Base-by-base conservation (phyloP, 192 early-diverging fungal species). In the Lunasporangiospora selenospora region DNA sequence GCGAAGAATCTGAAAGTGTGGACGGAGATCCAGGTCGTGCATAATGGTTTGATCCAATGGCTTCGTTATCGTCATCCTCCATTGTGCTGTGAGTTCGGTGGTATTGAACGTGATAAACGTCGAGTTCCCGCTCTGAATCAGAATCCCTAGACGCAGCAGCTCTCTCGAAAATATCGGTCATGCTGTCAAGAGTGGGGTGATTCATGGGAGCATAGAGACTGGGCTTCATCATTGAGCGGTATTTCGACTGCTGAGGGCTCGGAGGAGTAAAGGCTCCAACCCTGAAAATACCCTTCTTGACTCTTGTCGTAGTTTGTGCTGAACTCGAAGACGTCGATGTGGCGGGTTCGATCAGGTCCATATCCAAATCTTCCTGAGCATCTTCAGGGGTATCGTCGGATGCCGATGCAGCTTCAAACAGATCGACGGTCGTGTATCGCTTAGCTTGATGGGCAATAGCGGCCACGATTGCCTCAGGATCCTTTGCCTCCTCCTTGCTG, bases 401-500 rank as follows among this genome's bases (percentile, higher is more conserved):
- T 16, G 47, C n/a, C 32, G 38, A n/a, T 18, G 19, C 29, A 31
- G 31, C 46, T 42, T 71, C 75, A 62, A 71, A 81, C 3, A 81
- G 47, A 38, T 76, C 70, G 31, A 65, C 46, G 1, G 65, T 67
- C 9, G 82, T 70, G 42, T 80, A 84, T 33, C 80, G 52, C 21
- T 67, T 67, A 10, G 77, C 62, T 27, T 84, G 80, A 6, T 67
- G 8, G 16, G 58, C 53, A 36, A 84, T 71, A 18, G 77, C 56
- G 16, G 52, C 30, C 23, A 81, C 79, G 1, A 84, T 27, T 26
- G 43, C 53, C 3, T 84, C 64, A 3, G 60, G 51, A 32, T 49
- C 19, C 4, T 37, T 55, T 2, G 82, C 77, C 0, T 84, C 80
- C 24, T 77, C 65, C 10, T 71, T 67, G 3, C 46, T 64, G 4